phyloP scores from a whole-genome alignment of 1,139 yeast species.

The Geotrichum klebahnii region DNA sequence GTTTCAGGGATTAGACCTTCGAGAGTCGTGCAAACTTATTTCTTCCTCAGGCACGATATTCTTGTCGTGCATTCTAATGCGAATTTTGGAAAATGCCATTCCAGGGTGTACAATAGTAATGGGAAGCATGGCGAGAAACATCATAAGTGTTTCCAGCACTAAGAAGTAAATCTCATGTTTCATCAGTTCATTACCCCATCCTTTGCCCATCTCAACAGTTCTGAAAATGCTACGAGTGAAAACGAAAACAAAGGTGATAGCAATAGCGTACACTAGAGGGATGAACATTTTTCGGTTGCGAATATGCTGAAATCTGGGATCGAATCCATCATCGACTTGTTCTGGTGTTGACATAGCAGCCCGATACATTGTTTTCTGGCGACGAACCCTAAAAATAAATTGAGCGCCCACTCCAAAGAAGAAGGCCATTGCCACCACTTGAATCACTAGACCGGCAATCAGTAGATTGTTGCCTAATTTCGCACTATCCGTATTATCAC shows the following conservation, averaged over 20 bases:
- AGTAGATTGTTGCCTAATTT: constrained; percentile 65
- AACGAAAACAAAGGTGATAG: constrained; percentile 44
- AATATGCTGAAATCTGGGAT: constrained; percentile 43
- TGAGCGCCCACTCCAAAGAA: constrained; percentile 43
- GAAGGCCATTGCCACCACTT: constrained; percentile 66
- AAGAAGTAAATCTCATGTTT: constrained; percentile 67
- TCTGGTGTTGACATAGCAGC: neutral
- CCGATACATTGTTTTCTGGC: neutral
- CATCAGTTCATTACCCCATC: constrained; percentile 67
- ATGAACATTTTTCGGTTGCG: constrained; percentile 34
- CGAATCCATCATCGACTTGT: constrained; percentile 32
- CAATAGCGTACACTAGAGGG: constrained; percentile 17
- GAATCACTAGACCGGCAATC: constrained; percentile 79
- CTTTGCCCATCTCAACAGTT: constrained; percentile 69
- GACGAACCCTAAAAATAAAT: neutral
- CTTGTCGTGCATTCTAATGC: neutral
- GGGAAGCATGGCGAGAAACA: constrained; percentile 45
- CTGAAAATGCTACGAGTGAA: constrained; percentile 74
- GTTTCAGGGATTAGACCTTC: too few relatives aligned
- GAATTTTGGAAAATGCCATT: constrained; percentile 21
- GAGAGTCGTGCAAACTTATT: too few relatives aligned
- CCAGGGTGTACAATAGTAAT: constrained; percentile 64
- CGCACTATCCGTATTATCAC: constrained; percentile 42
- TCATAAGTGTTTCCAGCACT: constrained; percentile 72
- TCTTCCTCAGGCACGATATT: neutral